Percentiles rank a stretch among this genome's conserved stretches.
These are phyloP conservation scores for Piloderma croceum DNA, from an alignment of 768 basidiomycete genomes.

Conservation along the genomic window DNA sequence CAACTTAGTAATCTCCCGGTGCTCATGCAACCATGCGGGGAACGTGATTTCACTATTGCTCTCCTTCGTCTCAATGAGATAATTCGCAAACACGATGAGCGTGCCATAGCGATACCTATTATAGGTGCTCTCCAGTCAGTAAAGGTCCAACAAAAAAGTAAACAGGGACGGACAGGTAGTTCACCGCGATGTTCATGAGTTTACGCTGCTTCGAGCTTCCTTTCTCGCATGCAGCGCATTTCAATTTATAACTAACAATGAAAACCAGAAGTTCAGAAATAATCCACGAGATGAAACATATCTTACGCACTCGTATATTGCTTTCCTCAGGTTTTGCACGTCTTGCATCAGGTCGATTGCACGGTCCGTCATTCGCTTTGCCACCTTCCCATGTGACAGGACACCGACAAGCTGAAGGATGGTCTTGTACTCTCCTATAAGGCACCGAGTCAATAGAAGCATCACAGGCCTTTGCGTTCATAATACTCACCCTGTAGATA, in stretches of 20 bases:
- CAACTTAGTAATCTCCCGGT: conserved; percentile 77
- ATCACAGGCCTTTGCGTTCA: too few species aligned
- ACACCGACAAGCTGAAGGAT: conserved; percentile 93
- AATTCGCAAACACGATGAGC: conserved; percentile 92
- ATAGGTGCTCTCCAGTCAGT: neutral
- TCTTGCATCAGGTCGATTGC: conserved; percentile 93
- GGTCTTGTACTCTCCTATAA: conserved; percentile 91
- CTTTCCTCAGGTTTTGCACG: conserved; percentile 93
- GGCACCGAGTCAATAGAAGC: too few species aligned
- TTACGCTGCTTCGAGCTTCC: conserved; percentile 74
- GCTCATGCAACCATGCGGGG: conserved; percentile 77
- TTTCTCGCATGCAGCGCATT: conserved; percentile 76
- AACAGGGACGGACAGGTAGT: conserved; percentile 64
- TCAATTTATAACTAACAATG: conserved; percentile 80
- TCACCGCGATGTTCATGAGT: conserved; percentile 70
- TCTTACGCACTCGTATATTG: conserved; percentile 80
- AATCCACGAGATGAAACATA: neutral
- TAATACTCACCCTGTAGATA: conserved; percentile 70
- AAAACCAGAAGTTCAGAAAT: conserved; percentile 3
- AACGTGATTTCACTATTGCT: conserved; percentile 50
- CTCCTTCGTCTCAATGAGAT: conserved; percentile 67
- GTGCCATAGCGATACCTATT: conserved; percentile 81
- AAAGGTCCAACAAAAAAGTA: conserved; percentile 8
- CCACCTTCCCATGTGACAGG: conserved; percentile 85
- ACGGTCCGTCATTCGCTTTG: conserved; percentile 84